These are phyloP conservation scores for Calonectria pseudoreteaudii DNA, from an alignment of 2,329 filamentous ascomycete species.

Conservation along the genomic window DNA sequence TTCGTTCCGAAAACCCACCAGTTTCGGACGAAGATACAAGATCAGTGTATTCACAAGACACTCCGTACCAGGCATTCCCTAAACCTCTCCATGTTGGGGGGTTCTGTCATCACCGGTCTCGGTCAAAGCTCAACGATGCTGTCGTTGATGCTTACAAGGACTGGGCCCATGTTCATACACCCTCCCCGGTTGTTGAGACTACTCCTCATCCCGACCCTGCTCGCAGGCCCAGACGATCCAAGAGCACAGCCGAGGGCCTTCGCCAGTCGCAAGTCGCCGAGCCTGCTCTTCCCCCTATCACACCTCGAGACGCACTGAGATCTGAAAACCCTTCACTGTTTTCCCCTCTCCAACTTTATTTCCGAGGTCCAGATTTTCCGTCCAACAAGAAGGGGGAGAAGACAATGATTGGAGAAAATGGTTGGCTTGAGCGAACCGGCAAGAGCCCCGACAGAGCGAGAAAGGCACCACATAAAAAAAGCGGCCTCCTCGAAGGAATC, in stretches of 20 bases:
- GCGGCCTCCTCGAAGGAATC: slow-evolving; percentile 58
- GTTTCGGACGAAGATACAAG: slow-evolving; percentile 32
- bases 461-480: slow-evolving; percentile 51
- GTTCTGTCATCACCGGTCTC: slow-evolving; percentile 31
- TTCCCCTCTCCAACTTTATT: slow-evolving; percentile 58
- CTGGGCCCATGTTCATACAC: slow-evolving; percentile 40
- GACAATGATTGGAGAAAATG: slow-evolving; percentile 65
- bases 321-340: slow-evolving; percentile 45
- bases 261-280: slow-evolving; percentile 27
- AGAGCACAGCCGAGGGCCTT: slow-evolving; percentile 44
- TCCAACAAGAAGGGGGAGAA: slow-evolving; percentile 58
- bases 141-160: slow-evolving; percentile 40
- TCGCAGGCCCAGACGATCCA: slow-evolving; percentile 43
- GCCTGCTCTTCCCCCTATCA: slow-evolving; percentile 26
- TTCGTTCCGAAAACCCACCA: slow-evolving; percentile 15
- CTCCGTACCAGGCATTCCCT: slow-evolving; percentile 29
- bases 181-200: slow-evolving; percentile 32
- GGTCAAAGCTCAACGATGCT: slow-evolving; percentile 33
- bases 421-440: slow-evolving; percentile 65
- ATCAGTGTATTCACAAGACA: slow-evolving; percentile 42
- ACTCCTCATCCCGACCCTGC: slow-evolving; percentile 23
- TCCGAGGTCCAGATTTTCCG: slow-evolving; percentile 53
- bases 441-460: slow-evolving; percentile 34
- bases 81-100: slow-evolving; percentile 35
- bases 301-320: not conserved